A percentile compares a stretch with the other conserved stretches of the same genome.
phyloP scores from a whole-genome alignment of 345 rosid genomes.

The Sisymbrium irio region DNA sequence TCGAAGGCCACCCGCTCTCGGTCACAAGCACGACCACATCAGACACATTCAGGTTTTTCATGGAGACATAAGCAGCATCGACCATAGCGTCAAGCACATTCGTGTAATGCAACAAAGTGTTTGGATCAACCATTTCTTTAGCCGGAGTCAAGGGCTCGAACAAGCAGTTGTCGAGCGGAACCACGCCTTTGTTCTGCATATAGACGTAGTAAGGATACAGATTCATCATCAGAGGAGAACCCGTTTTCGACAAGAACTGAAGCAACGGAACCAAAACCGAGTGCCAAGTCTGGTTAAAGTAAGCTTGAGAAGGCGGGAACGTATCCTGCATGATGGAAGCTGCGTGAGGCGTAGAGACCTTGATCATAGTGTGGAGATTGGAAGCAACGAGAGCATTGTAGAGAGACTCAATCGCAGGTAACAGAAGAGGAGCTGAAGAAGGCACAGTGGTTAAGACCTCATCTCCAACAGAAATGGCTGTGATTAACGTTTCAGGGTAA shows the following conservation, averaged over 20 bases:
- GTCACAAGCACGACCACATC: constrained; percentile 81
- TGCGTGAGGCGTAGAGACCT: constrained; percentile 90
- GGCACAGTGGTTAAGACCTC: constrained; percentile 93
- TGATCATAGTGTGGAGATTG: constrained; percentile 79
- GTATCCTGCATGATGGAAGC: constrained; percentile 76
- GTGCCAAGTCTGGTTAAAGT: constrained; percentile 80
- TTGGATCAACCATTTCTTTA: constrained; percentile 97
- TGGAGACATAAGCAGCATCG: constrained; percentile 86
- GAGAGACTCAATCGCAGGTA: constrained; percentile 83
- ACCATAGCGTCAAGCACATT: constrained; percentile 95
- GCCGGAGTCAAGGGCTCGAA: constrained; percentile 87
- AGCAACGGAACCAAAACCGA: constrained; percentile 70
- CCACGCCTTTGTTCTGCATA: constrained; percentile 95
- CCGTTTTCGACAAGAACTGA: constrained; percentile 74
- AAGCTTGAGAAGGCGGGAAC: constrained; percentile 95
- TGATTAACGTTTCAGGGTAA: constrained; percentile 73
- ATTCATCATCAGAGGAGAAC: constrained; percentile 93
- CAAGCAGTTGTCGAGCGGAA: constrained; percentile 82
- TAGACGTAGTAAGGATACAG: constrained; percentile 94
- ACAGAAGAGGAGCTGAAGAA: constrained; percentile 71
- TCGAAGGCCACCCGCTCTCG: constrained; percentile 87
- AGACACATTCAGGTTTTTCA: constrained; percentile 83
- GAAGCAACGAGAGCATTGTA: constrained; percentile 89
- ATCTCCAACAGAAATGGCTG: constrained; percentile 81
- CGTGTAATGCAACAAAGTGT: constrained; percentile 89